phyloP scores from a whole-genome alignment of 768 basidiomycete species.

The Phaeotremella skinneri region DNA sequence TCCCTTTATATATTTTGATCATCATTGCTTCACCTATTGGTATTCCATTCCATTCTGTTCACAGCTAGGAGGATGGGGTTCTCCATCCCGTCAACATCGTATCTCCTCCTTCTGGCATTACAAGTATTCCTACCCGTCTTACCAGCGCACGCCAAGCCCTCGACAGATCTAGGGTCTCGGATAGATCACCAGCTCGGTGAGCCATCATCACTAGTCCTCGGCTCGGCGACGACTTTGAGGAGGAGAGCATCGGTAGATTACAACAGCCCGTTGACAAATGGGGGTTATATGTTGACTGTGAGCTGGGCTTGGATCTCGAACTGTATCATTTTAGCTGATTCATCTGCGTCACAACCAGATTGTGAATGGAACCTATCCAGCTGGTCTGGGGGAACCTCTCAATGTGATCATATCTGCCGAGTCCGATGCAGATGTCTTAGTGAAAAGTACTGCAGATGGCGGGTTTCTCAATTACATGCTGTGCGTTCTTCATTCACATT shows the following conservation, averaged over 20 bases:
- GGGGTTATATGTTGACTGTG: slow-evolving; percentile 73
- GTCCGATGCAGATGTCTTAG: slow-evolving; percentile 66
- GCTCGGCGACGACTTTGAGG: slow-evolving; percentile 13
- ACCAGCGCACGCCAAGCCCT: no score
- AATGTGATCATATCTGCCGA: slow-evolving; percentile 76
- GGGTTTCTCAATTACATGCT: slow-evolving; percentile 78
- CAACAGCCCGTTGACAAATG: slow-evolving; percentile 57
- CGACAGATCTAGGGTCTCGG: neutral
- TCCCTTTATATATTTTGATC: no score
- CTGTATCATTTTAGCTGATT: no score
- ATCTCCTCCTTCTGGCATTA: no score
- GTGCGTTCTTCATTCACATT: slow-evolving; percentile 56
- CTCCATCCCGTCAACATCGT: no score
- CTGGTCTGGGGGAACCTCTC: slow-evolving; percentile 79
- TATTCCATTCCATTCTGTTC: no score
- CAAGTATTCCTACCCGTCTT: no score
- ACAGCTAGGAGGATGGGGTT: no score
- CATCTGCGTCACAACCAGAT: slow-evolving; percentile 10
- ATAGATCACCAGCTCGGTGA: neutral
- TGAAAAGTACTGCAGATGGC: slow-evolving; percentile 62
- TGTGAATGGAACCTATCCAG: slow-evolving; percentile 59
- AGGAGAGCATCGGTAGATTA: slow-evolving; percentile 56
- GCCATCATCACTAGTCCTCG: neutral
- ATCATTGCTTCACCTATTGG: no score
- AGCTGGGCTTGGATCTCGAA: no score